Evolutionary conservation across 441 rosid genomes (phyloP), one percentile per base, ranked within the genome.

Genomic region (Adansonia gregorii): DNA sequence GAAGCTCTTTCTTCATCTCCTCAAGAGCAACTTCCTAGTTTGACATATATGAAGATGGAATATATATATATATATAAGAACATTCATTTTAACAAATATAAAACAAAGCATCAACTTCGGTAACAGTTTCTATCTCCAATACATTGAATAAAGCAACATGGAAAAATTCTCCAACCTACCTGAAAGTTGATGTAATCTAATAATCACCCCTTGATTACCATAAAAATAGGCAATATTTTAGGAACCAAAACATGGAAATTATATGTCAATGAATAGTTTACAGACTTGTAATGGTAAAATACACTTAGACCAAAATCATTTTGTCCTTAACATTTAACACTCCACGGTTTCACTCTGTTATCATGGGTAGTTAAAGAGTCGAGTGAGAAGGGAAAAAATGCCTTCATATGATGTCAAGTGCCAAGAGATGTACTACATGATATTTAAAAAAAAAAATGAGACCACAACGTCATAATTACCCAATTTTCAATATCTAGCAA

Each of bases 1-100:
- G 98, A 86, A 97, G 88, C 87, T 93, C 99, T 83, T 94, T 92
- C 88, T 86, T 94, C 96, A 94, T 87, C 89, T 88, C 98, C 86
- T 97, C 90, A 78, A 91, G 82, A 69, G 88, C 86, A 79, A 83
- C 86, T 70, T 94, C 99, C 99, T 97, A 72, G 63, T 81, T 82
- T 51, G 77, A 56, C 60, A 72, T 11, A 74, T 48, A 69, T 67
- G 61, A 69, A 49, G 1, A 75, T 20, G 72, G 48, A 45, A 69
- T 54, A 43, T 45, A 56, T 64, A 17, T 19, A 45, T 72, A 51
- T 59, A 6, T 74, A 72, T 8, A 68, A 22, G 11, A 68, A 68
- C 19, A 11, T 48, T 48, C 43, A 14, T 51, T 48, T 48, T 15
- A 69, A 49, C 20, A 24, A 69, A 51, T 49, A 49, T 6, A 7